Percentiles rank a stretch among this genome's conserved stretches.
phyloP scores from a whole-genome alignment of 306 rosid genomes.

The Hylodesmum podocarpum region DNA sequence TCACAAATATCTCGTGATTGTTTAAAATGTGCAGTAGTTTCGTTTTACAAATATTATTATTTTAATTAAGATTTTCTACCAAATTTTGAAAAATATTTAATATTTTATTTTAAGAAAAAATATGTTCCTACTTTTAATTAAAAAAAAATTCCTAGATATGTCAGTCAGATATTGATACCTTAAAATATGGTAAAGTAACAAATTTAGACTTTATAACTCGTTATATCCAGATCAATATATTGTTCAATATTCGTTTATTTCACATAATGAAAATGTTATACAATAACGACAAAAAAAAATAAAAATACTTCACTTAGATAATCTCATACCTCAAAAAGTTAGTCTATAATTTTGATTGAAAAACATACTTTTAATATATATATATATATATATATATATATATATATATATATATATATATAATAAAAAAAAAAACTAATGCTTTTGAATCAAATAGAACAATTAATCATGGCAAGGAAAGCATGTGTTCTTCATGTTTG shows the following conservation, averaged over 20 bases:
- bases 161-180: not conserved
- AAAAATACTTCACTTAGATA: no score
- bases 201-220: not conserved
- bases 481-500: not conserved
- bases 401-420: no score
- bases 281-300: not conserved
- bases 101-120: not conserved
- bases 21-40: not conserved
- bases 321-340: no score
- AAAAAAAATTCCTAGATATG: not conserved
- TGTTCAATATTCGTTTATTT: no score
- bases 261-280: no score
- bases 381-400: no score
- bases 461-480: not conserved
- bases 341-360: no score
- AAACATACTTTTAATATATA: no score
- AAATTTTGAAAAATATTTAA: not conserved
- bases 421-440: not conserved
- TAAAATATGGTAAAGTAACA: not conserved
- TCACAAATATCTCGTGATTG: not conserved
- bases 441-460: not conserved
- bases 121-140: not conserved
- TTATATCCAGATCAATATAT: not conserved
- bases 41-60: not conserved
- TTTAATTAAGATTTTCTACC: not conserved